Evolutionary conservation across 208 protist species (phyloP), one percentile per base, ranked within the genome.

Genomic region (Zelonia costaricensis): DNA sequence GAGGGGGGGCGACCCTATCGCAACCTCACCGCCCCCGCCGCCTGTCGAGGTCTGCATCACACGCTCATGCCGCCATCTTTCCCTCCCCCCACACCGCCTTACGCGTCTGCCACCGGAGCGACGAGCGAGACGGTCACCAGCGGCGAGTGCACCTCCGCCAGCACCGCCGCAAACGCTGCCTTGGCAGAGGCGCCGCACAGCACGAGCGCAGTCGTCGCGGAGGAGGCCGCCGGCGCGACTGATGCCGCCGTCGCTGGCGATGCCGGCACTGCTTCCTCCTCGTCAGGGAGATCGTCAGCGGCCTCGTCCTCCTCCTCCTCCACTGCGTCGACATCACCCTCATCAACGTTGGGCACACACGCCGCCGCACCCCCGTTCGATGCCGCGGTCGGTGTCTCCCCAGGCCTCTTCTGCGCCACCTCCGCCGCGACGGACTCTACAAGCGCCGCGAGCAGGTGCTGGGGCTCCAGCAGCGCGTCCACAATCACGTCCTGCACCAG

Each of bases 401-500:
- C 12, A 10, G 31, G 27, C 44, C 12, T 46, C 12, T 54, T 10
- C 15, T 13, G 35, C 40, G 53, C 20, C 35, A 22, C 12, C 20
- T 22, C 56, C 2, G 45, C 7, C 18, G 30, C 52, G 44, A 39
- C 46, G 12, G 54, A 36, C 10, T 62, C 61, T 25, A 80, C 35
- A 28, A 80, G 39, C n/a, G 76, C 77, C 22, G 60, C 75, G 1
- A 88, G 28, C 48, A 82, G 18, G 56, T 84, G 77, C 30, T 74
- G 46, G 12, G 81, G 49, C 15, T 72, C 74, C 42, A 84, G 33
- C 30, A 84, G 23, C 13, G 38, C 51, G 8, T 88, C 81, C 65
- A 74, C 75, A 15, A 55, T 51, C 12, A 74, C 67, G 1, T 49
- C 31, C 18, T 78, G 71, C 0, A 64, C 42, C 18, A 49, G 36